Conservation (phyloP, 2,329 filamentous ascomycete genomes). For the Cercospora brassicicola region DNA sequence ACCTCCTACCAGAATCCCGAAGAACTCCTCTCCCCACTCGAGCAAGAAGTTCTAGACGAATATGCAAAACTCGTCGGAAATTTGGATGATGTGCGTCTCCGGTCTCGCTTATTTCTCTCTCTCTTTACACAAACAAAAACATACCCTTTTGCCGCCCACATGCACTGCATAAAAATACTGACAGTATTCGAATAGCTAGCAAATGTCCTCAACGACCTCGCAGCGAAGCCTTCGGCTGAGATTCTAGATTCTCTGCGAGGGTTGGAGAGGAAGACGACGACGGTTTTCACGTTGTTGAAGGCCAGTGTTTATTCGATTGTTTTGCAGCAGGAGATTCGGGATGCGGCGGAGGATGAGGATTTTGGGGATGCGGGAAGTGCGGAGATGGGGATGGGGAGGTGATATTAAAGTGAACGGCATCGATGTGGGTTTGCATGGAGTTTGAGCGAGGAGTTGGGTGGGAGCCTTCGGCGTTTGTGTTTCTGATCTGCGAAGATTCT, state of each 20-base stretch:
- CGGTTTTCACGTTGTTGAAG: conserved; percentile 94
- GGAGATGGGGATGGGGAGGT: not conserved
- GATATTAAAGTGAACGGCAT: not conserved
- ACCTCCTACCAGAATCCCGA: conserved; percentile 8
- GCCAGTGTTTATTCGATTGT: conserved; percentile 99
- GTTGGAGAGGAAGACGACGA: conserved; percentile 87
- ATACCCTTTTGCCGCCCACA: conserved; percentile 25
- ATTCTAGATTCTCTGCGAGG: conserved; percentile 84
- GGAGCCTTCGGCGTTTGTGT: not conserved
- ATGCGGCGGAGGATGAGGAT: conserved; percentile 51
- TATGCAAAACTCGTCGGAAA: conserved; percentile 86
- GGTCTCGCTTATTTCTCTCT: not conserved
- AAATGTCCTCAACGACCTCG: conserved; percentile 65
- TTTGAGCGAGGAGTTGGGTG: not conserved
- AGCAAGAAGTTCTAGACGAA: conserved; percentile 93
- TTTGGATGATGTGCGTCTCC: conserved; percentile 72
- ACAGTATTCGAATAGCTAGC: conserved; percentile 41
- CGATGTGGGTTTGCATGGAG: not conserved
- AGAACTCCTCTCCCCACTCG: conserved; percentile 65
- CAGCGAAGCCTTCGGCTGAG: conserved; percentile 64
- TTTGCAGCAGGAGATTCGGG: conserved; percentile 91
- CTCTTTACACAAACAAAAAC: too few species aligned
- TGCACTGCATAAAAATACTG: conserved; percentile 9
- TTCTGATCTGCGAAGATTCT: not conserved
- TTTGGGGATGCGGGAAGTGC: not conserved